Conservation (phyloP, 116 monocot genomes). For the Cymodocea nodosa region DNA sequence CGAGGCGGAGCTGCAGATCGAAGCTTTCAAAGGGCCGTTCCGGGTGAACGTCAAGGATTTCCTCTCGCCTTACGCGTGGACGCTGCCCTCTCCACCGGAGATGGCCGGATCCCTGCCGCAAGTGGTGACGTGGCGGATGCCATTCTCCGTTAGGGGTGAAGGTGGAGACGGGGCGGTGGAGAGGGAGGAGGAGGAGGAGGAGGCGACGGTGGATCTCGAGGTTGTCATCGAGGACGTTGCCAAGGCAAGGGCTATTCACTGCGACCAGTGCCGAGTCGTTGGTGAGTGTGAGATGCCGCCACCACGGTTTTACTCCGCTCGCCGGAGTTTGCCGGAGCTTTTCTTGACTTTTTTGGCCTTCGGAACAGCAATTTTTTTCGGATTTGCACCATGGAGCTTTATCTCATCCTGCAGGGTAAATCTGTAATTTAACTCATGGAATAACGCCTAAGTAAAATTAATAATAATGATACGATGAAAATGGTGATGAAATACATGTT, state of each 20-base stretch:
- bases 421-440: no score
- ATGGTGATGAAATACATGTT: no score
- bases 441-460: no score
- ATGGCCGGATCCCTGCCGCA: background rate
- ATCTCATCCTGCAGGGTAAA: no score
- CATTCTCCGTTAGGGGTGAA: slow-evolving; percentile 29
- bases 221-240: slow-evolving; percentile 71
- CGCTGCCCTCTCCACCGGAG: slow-evolving; percentile 17
- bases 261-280: slow-evolving; percentile 92
- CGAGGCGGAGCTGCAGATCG: slow-evolving; percentile 7
- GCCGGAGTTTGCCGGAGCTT: no score
- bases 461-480: no score
- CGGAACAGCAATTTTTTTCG: no score
- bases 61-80: slow-evolving; percentile 50
- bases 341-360: no score
- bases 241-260: slow-evolving; percentile 56
- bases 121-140: slow-evolving; percentile 34
- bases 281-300: slow-evolving; percentile 35
- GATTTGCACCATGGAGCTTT: no score
- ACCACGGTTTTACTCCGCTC: no score
- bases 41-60: slow-evolving; percentile 45
- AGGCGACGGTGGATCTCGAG: slow-evolving; percentile 41
- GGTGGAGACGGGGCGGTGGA: slow-evolving; percentile 36
- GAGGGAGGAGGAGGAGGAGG: slow-evolving; percentile 56
- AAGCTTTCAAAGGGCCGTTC: slow-evolving; percentile 39